Base-by-base conservation (phyloP, 2,329 filamentous ascomycete species). In the Taxawa tesnikishii region DNA sequence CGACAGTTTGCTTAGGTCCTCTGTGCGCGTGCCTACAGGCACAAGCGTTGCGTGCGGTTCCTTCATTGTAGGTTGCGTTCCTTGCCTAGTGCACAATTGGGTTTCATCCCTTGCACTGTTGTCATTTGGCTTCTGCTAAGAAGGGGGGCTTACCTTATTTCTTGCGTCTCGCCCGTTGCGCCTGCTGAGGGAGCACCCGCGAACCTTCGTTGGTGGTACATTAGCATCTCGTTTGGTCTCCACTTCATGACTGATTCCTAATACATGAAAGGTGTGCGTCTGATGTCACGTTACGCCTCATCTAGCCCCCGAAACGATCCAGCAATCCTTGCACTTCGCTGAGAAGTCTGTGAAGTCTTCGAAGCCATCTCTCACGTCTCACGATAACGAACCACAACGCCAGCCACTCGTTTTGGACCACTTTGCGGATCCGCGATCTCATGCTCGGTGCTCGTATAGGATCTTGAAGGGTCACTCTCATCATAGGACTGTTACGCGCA, bases 71-170 rank as follows among this genome's bases (percentile, higher is more conserved):
- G 19, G 23, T 33, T 21, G 17, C 26, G 25, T 26, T 36, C 34
- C 34, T 32, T 33, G 23, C 29, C 29, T 36, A 36, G 34, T 28
- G 34, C 27, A 28, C 34, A 25, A 13, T 18, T 18, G 25, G 14
- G 17, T 27, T 15, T 21, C 30, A 36, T 29, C n/a, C n/a, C n/a
- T n/a, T n/a, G n/a, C n/a, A n/a, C n/a, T n/a, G n/a, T n/a, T n/a
- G n/a, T n/a, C n/a, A n/a, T n/a, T n/a, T 32, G 26, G 34, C 23
- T 32, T 26, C 19, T 23, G 19, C 19, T 23, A 8, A n/a, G 19
- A 29, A 43, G 43, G 41, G 34, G n/a, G n/a, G n/a, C n/a, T n/a
- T n/a, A n/a, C n/a, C n/a, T n/a, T 27, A 12, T 12, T 27, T 27
- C 25, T 27, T 11, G n/a, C n/a, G n/a, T 27, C n/a, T 27, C 7